Evolutionary conservation across 1,284 basidiomycete species (phyloP), one percentile per base, ranked within the genome.

Genomic region (Pterulicium gracile): DNA sequence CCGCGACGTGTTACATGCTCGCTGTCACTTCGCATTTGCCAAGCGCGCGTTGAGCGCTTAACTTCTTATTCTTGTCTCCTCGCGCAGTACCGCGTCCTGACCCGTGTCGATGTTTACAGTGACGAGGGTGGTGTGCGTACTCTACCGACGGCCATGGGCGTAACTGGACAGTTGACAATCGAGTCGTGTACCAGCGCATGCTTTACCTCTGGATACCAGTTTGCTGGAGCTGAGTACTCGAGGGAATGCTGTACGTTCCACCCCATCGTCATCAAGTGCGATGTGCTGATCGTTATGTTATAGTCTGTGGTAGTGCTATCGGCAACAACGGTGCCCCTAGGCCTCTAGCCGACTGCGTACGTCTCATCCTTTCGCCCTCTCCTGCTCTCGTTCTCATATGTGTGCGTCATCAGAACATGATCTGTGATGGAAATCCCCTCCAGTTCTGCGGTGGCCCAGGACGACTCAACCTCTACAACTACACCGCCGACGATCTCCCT

Each of bases 361-460:
- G 27, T 32, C 27, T 32, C n/a, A 10, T n/a, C n/a, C n/a, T n/a
- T n/a, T n/a, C n/a, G n/a, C n/a, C n/a, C n/a, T n/a, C n/a, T n/a
- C n/a, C n/a, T n/a, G n/a, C n/a, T n/a, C n/a, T n/a, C n/a, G n/a
- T n/a, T n/a, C n/a, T n/a, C n/a, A n/a, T n/a, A n/a, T n/a, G n/a
- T n/a, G n/a, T n/a, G n/a, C n/a, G n/a, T n/a, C n/a, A n/a, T n/a
- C n/a, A n/a, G 27, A 70, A 68, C 51, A 84, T 85, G 82, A 55
- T 69, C 3, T 85, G 81, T 54, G 61, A 61, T 1, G 81, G 80
- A 3, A 77, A 81, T 51, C 64, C 64, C 42, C 64, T 67, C 2
- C 72, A 82, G 54, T 75, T 75, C 47, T 87, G 85, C 54, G 82
- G 85, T 36, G 85, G 82, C 23, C 73, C 82, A 0, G 65, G 77